phyloP scores from a whole-genome alignment of 2,329 filamentous ascomycete species.

The Penicillium brevicompactum region DNA sequence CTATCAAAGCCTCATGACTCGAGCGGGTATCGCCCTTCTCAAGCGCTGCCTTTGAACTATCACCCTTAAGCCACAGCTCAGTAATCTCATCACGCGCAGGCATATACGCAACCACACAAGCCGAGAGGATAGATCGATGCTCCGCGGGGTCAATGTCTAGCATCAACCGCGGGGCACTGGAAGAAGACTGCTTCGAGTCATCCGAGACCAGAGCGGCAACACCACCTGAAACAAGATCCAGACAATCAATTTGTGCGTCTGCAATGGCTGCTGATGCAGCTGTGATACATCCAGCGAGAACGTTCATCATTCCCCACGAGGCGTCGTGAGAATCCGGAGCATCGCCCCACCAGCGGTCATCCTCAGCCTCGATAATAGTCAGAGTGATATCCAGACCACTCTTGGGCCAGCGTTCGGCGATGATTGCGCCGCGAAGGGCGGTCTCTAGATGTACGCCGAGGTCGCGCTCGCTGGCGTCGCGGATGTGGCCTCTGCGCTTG shows the following conservation, averaged over 20 bases:
- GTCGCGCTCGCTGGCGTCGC: conserved; percentile 84
- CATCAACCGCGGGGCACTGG: conserved; percentile 47
- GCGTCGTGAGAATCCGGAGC: conserved; percentile 55
- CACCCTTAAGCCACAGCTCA: conserved; percentile 90
- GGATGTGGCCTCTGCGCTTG: conserved; percentile 78
- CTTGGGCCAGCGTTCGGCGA: conserved; percentile 97
- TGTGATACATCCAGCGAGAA: conserved; percentile 87
- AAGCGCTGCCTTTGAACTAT: conserved; percentile 44
- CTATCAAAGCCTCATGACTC: conserved; percentile 57
- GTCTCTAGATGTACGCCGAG: conserved; percentile 89
- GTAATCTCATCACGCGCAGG: conserved; percentile 87
- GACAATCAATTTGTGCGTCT: conserved; percentile 93
- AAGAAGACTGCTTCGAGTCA: conserved; percentile 22
- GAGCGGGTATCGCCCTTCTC: conserved; percentile 39
- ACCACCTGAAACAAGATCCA: conserved; percentile 86
- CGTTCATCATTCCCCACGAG: conserved; percentile 87
- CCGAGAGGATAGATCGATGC: conserved; percentile 74
- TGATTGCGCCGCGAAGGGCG: conserved; percentile 82
- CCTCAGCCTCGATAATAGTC: conserved; percentile 90
- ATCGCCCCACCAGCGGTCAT: conserved; percentile 70
- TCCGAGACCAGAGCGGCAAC: conserved; percentile 76
- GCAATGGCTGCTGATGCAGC: conserved; percentile 90
- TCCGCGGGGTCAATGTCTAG: conserved; percentile 83
- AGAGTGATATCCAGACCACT: conserved; percentile 94
- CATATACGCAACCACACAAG: conserved; percentile 88